Percentiles rank a stretch among this genome's conserved stretches.
Evolutionary conservation across 108 stramenopile genomes (phyloP).

Genomic region (Pseudonitzschia multiseries): DNA sequence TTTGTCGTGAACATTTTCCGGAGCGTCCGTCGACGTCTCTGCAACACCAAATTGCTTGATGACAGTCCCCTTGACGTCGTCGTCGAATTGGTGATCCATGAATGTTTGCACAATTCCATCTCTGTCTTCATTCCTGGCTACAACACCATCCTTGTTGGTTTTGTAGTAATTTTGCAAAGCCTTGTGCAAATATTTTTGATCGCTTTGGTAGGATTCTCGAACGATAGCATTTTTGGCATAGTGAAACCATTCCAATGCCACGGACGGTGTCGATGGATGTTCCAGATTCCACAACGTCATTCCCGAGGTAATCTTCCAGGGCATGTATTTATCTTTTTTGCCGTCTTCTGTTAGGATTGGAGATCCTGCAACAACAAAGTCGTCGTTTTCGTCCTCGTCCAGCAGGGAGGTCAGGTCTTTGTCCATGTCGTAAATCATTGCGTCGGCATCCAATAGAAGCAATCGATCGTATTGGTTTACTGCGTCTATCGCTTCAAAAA

Average conservation of each 20-base stretch:
- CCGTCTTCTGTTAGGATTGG: conserved; percentile 10
- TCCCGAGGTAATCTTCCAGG: conserved; percentile 17
- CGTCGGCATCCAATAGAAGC: conserved; percentile 32
- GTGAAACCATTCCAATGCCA: conserved; percentile 33
- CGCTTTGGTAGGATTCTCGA: conserved; percentile 9
- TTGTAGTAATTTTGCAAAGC: conserved; percentile 9
- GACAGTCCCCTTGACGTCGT: conserved; percentile 4
- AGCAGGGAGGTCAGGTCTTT: conserved; percentile 12
- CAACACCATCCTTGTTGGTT: not conserved
- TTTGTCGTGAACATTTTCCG: not conserved
- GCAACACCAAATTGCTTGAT: conserved; percentile 14
- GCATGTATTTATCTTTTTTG: conserved; percentile 17
- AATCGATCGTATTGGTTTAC: conserved; percentile 23
- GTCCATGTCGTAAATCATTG: conserved; percentile 19
- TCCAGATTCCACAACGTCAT: conserved; percentile 33
- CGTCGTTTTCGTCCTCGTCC: conserved; percentile 13
- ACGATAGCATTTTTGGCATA: conserved; percentile 17
- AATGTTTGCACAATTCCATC: not conserved
- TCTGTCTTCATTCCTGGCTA: not conserved
- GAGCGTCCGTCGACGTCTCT: not conserved
- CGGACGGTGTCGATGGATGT: conserved; percentile 14
- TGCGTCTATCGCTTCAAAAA: conserved; percentile 22
- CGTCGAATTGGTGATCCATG: conserved; percentile 10
- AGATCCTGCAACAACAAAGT: conserved; percentile 26
- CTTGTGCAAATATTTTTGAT: conserved; percentile 25